phyloP scores from a whole-genome alignment of 176 grass and related monocot genomes.

The Musa schizocarpa region DNA sequence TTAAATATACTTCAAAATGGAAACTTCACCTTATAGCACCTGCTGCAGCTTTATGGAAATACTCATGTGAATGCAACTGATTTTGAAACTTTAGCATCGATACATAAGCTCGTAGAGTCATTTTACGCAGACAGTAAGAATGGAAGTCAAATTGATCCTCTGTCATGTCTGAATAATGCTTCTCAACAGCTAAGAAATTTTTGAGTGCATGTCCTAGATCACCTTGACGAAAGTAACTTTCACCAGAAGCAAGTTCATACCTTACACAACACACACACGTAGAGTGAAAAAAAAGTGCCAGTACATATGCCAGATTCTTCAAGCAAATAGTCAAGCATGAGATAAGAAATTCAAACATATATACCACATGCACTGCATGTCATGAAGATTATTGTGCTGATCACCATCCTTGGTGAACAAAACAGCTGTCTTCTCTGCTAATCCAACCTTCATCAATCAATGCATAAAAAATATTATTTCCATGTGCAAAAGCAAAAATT shows the following conservation, averaged over 20 bases:
- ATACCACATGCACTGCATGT: conserved; percentile 99
- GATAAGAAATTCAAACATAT: background rate
- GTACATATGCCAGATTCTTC: background rate
- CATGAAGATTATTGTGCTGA: conserved; percentile 97
- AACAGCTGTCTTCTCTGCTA: conserved; percentile 92
- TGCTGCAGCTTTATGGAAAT: conserved; percentile 92
- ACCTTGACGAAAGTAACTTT: conserved; percentile 91
- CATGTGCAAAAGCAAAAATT: too few relatives aligned
- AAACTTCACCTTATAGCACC: conserved; percentile 69
- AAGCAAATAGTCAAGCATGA: background rate
- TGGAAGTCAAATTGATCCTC: conserved; percentile 99
- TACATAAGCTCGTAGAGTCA: conserved; percentile 88
- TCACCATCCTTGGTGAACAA: conserved; percentile 99
- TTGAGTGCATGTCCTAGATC: conserved; percentile 89
- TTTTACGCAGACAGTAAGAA: conserved; percentile 98
- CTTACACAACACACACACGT: conserved; percentile 26
- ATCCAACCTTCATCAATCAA: conserved; percentile 59
- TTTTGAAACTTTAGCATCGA: conserved; percentile 99
- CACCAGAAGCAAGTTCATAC: conserved; percentile 98
- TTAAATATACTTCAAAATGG: too few relatives aligned
- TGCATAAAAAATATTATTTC: background rate
- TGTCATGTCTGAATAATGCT: conserved; percentile 90
- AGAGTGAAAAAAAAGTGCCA: conserved; percentile 2
- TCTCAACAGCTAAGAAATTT: conserved; percentile 95
- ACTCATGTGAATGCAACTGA: conserved; percentile 92